Percentiles rank a stretch among this genome's conserved stretches.
Conservation (phyloP, 768 basidiomycete species). For the Xerocomellus dryophilus region DNA sequence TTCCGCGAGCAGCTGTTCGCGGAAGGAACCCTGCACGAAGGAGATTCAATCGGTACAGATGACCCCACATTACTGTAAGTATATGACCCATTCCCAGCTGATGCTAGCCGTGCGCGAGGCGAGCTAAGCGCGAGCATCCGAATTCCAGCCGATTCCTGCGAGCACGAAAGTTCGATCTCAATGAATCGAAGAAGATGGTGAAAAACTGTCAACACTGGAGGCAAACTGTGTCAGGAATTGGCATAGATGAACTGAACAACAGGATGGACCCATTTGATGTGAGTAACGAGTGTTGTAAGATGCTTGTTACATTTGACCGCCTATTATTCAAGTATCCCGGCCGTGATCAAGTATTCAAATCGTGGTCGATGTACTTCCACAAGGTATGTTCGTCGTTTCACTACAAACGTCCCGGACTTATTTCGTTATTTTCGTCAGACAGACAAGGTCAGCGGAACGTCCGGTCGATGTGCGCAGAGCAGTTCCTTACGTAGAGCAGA, state of each 20-base stretch:
- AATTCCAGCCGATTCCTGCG: constrained; percentile 65
- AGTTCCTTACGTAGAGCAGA: constrained; percentile 34
- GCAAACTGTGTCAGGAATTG: constrained; percentile 56
- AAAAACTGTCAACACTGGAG: constrained; percentile 68
- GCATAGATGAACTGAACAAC: constrained; percentile 62
- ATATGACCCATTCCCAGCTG: not conserved
- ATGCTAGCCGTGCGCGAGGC: not conserved
- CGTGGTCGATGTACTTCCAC: constrained; percentile 79
- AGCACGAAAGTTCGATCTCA: constrained; percentile 62
- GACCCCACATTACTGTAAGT: constrained; percentile 58
- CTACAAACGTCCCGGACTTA: not conserved
- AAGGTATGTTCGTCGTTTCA: constrained; percentile 44
- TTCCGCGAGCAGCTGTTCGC: constrained; percentile 53
- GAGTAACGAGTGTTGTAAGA: constrained; percentile 26
- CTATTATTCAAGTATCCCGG: constrained; percentile 55
- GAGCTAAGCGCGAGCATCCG: constrained; percentile 5
- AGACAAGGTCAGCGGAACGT: constrained; percentile 52
- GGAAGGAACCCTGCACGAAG: constrained; percentile 56
- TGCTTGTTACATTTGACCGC: not conserved
- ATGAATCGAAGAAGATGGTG: constrained; percentile 62
- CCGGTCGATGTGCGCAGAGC: not conserved
- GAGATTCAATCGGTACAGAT: constrained; percentile 61
- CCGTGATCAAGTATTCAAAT: constrained; percentile 64
- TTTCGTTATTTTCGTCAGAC: constrained; percentile 38
- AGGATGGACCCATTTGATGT: constrained; percentile 70